Base-by-base conservation (phyloP, 2,329 filamentous ascomycete species). In the Cercospora zeae-maydis region DNA sequence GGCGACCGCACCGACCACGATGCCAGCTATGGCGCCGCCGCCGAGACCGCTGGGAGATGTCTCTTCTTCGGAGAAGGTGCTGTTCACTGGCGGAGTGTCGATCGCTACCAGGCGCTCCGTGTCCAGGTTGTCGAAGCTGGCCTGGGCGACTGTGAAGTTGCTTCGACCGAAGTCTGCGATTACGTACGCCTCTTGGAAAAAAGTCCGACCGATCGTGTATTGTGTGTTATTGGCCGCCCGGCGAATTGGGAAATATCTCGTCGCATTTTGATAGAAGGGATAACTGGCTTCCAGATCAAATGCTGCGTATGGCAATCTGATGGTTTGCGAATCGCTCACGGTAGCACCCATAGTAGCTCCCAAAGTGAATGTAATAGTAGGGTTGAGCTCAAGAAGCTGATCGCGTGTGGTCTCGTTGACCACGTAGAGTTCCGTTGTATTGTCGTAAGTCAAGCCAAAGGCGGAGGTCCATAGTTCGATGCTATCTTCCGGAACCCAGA, bases 1-100 rank as follows among this genome's bases (percentile, higher is more conserved):
- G 3, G 86, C 81, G 19, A 98, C 76, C 1, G 89, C 86, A 19
- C 95, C 95, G 70, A 98, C 81, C 1, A 93, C 92, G 68, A 96
- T 90, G 0, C 93, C 95, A 1, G 93, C 95, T 77, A 98, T 96
- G 14, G 88, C 86, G 62, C 93, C 93, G n/a, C 90, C 90, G 10
- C 90, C 90, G 5, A 98, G 79, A 21, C 84, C 82, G 36, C 75
- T 72, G 31, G 49, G 36, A 45, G 53, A 10, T 61, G 63, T 6
- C 73, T 30, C 27, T 4, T 31, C 30, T 21, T 11, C 1, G 6
- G 30, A 1, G n/a, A 39, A 45, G 13, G 37, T 31, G 27, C 27
- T 47, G n/a, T 47, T 49, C 7, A 4, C 42, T 27, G 56, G 56
- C n/a, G 56, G 56, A 16, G 30, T 42, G 56, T 47, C 27, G 16